Percentiles rank a stretch among this genome's conserved stretches.
These are phyloP conservation scores for Calonectria crousiana DNA, from an alignment of 2,329 filamentous ascomycete species.

Conservation along the genomic window DNA sequence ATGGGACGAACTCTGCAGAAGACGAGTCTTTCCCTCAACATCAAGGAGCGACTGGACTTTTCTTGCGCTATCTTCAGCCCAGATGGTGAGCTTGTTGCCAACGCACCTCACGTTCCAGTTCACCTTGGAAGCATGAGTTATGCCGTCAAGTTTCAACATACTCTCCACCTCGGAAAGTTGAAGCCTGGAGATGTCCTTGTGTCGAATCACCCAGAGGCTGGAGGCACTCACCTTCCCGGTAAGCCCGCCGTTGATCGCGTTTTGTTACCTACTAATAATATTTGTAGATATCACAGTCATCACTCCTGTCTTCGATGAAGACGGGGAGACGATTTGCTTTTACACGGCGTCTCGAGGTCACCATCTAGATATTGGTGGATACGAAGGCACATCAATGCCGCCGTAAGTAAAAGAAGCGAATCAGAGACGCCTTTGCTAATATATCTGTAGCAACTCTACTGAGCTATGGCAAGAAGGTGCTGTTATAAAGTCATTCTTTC, in stretches of 20 bases:
- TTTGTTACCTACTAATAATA: background rate
- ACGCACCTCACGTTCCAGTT: conserved; percentile 80
- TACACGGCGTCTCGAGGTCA: conserved; percentile 33
- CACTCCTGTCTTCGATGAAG: conserved; percentile 31
- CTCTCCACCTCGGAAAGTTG: conserved; percentile 75
- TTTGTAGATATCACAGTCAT: conserved; percentile 28
- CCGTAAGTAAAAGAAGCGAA: conserved; percentile 48
- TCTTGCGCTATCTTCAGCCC: conserved; percentile 82
- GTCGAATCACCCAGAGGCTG: conserved; percentile 62
- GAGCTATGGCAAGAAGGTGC: conserved; percentile 69
- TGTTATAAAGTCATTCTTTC: conserved; percentile 57
- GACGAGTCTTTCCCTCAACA: conserved; percentile 79
- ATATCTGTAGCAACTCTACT: conserved; percentile 59
- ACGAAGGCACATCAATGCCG: conserved; percentile 32
- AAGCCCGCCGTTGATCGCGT: background rate
- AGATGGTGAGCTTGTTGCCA: conserved; percentile 78
- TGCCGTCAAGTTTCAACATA: conserved; percentile 75
- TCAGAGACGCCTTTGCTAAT: background rate
- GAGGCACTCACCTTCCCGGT: conserved; percentile 21
- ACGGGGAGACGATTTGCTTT: conserved; percentile 26
- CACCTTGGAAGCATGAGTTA: conserved; percentile 85
- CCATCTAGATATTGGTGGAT: conserved; percentile 33
- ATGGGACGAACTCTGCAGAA: conserved; percentile 83
- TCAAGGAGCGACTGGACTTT: conserved; percentile 84
- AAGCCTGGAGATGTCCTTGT: conserved; percentile 81